Evolutionary conservation across 768 basidiomycete species (phyloP), one percentile per base, ranked within the genome.

Genomic region (Boletus sp.): DNA sequence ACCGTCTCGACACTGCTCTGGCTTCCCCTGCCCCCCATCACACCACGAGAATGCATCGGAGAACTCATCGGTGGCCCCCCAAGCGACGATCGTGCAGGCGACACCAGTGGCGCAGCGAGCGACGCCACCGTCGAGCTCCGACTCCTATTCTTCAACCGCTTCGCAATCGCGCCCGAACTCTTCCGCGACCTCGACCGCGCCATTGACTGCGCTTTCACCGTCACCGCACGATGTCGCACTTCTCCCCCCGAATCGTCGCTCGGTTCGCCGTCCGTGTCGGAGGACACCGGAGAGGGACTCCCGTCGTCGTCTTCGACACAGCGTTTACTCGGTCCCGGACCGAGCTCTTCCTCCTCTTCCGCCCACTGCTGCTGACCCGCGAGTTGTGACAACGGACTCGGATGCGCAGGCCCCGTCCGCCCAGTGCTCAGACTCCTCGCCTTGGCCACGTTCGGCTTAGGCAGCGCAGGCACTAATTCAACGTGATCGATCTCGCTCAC

Each of bases 1-100:
- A 92, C 84, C 0, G 90, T 92, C 17, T 81, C 79, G 30, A 88
- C 77, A 57, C 89, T 91, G 64, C 83, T 87, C 19, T 73, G 74
- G 2, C 88, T 89, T 17, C 78, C 77, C 37, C 77, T 79, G 51
- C 78, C 80, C 5, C 61, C 64, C 13, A 83, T 50, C 37, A 47
- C 37, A 4, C 53, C 64, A 21, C 48, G 38, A 7, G 3, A 0
- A 17, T 66, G 63, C 14, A 47, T 50, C 40, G 69, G 35, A 61
- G 62, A 43, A 59, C 53, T 14, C 54, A 47, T 13, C 10, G 32
- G 25, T 9, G 50, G 23, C 17, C 53, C 44, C 47, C 48, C 47
- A 6, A 55, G 53, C 17, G 66, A 62, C 38, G 60, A 59, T 33
- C 53, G 48, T 17, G 53, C 30, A 21, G 62, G 60, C 15, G 68